A percentile compares a stretch with the other conserved stretches of the same genome.
These are phyloP conservation scores for Nannizzia gypsea DNA, from an alignment of 2,329 filamentous ascomycete species.

Conservation along the genomic window DNA sequence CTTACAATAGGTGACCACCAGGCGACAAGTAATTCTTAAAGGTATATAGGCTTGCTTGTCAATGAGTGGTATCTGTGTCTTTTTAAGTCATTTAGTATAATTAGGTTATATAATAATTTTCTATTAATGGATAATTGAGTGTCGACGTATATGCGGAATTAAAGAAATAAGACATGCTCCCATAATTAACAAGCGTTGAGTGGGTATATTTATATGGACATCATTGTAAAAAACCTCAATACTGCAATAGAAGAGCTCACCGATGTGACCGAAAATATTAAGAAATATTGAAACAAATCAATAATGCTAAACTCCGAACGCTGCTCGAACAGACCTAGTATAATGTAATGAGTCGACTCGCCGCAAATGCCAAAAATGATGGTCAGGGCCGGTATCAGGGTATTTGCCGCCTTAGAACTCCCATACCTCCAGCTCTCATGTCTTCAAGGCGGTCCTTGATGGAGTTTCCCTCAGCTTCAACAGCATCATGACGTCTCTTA, in stretches of 20 bases:
- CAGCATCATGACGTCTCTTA: conserved; percentile 39
- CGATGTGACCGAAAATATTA: not conserved
- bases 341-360: not conserved
- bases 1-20: too few species aligned
- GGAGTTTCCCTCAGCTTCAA: conserved; percentile 39
- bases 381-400: not conserved
- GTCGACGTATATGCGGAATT: too few species aligned
- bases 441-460: conserved; percentile 40
- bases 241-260: not conserved
- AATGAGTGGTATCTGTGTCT: too few species aligned
- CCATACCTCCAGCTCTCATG: conserved; percentile 45
- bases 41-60: too few species aligned
- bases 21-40: not conserved
- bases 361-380: not conserved
- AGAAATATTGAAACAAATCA: not conserved
- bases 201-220: not conserved
- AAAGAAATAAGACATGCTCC: not conserved
- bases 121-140: too few species aligned
- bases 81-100: too few species aligned
- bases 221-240: not conserved
- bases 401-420: conserved; percentile 37
- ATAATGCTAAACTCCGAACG: not conserved
- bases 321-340: not conserved
- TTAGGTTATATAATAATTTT: too few species aligned
- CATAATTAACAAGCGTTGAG: not conserved